These are phyloP conservation scores for Parmelia sp. DNA, from an alignment of 495 filamentous ascomycete species.

Conservation along the genomic window DNA sequence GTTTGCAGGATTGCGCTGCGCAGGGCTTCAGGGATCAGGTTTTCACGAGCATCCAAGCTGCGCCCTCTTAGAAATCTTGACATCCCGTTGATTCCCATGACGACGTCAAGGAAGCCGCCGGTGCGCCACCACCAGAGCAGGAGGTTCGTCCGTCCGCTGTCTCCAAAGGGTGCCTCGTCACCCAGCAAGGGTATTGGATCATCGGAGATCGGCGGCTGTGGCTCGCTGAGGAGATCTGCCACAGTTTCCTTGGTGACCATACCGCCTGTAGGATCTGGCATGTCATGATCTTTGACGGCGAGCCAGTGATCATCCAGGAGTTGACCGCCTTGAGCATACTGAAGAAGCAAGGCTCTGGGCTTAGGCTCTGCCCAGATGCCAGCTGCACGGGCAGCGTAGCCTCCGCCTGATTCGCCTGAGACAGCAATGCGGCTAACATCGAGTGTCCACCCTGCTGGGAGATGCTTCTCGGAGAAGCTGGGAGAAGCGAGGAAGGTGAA, in stretches of 20 bases:
- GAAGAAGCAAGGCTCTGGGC: constrained; percentile 31
- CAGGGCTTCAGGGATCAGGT: constrained; percentile 23
- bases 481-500: constrained; percentile 25
- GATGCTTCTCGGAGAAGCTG: constrained; percentile 11
- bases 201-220: constrained; percentile 23
- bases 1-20: constrained; percentile 29
- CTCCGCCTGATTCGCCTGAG: constrained; percentile 36
- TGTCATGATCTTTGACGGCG: constrained; percentile 9
- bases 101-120: constrained; percentile 20
- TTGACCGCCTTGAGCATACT: constrained; percentile 33
- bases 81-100: constrained; percentile 13
- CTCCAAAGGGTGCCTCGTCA: constrained; percentile 19
- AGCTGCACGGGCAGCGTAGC: constrained; percentile 35
- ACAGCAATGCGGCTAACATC: constrained; percentile 32
- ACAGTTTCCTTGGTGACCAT: constrained; percentile 19
- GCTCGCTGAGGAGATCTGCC: constrained; percentile 18
- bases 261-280: constrained; percentile 22
- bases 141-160: constrained; percentile 22
- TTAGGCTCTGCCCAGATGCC: constrained; percentile 34
- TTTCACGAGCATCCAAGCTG: constrained; percentile 18
- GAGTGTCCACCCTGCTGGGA: constrained; percentile 22
- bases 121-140: constrained; percentile 26
- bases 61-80: constrained; percentile 13
- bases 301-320: constrained; percentile 32
- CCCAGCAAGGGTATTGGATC: constrained; percentile 11